phyloP scores from a whole-genome alignment of 345 rosid genomes.

The Lumnitzera littorea region DNA sequence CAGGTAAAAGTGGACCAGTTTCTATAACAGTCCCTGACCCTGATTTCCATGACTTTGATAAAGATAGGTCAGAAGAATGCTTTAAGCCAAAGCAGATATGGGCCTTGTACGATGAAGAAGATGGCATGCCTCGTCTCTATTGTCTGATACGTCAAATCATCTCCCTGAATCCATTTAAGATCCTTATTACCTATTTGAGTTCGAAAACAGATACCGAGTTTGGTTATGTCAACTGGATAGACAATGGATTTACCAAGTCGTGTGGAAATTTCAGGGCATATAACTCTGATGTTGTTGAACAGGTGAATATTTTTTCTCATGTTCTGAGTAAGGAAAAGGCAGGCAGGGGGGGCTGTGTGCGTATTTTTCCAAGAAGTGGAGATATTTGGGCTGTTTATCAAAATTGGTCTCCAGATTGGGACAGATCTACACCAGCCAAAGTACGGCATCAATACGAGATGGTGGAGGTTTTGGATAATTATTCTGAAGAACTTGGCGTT shows the following conservation, averaged over 20 bases:
- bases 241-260: slow-evolving; percentile 84
- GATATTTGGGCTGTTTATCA: slow-evolving; percentile 93
- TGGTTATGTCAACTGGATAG: slow-evolving; percentile 78
- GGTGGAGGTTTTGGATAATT: slow-evolving; percentile 93
- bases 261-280: slow-evolving; percentile 94
- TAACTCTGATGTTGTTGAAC: slow-evolving; percentile 72
- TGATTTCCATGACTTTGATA: slow-evolving; percentile 94
- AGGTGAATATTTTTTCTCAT: slow-evolving; percentile 93
- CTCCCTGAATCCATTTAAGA: slow-evolving; percentile 78
- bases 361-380: slow-evolving; percentile 87
- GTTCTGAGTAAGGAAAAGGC: slow-evolving; percentile 76
- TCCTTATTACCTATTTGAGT: slow-evolving; percentile 77
- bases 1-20: slow-evolving; percentile 36
- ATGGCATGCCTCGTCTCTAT: slow-evolving; percentile 96
- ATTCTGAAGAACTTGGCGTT: slow-evolving; percentile 86
- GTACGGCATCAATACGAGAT: slow-evolving; percentile 90
- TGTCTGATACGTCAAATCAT: slow-evolving; percentile 76
- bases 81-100: slow-evolving; percentile 91
- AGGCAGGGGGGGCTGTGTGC: slow-evolving; percentile 94
- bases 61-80: slow-evolving; percentile 83
- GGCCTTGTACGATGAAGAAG: slow-evolving; percentile 96
- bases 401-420: slow-evolving; percentile 88
- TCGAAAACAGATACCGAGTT: slow-evolving; percentile 91
- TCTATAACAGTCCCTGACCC: slow-evolving; percentile 83
- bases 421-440: slow-evolving; percentile 68